A percentile compares a stretch with the other conserved stretches of the same genome.
Evolutionary conservation across 2,329 filamentous ascomycete genomes (phyloP).

Genomic region (Alternaria arborescens): DNA sequence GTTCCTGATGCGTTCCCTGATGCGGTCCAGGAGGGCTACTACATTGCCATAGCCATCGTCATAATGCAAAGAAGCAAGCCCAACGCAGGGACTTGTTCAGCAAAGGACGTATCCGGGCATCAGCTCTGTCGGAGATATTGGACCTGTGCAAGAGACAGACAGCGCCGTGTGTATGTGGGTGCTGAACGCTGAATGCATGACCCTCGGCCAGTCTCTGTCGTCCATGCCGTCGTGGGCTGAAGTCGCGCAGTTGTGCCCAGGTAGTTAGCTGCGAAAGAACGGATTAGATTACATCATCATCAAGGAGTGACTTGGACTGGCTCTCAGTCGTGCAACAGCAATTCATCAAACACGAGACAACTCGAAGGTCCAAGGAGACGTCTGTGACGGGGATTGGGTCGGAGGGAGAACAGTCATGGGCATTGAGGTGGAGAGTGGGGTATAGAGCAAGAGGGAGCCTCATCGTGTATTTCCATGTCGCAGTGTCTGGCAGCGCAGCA

Average conservation of each 20-base stretch:
- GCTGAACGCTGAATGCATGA: not conserved
- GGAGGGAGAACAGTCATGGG: not conserved
- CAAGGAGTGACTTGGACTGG: not conserved
- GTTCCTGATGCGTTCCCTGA: not conserved
- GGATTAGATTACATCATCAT: not conserved
- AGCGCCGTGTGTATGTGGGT: not conserved
- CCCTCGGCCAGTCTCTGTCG: not conserved
- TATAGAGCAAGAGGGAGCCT: not conserved
- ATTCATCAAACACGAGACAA: not conserved
- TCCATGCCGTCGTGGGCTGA: not conserved
- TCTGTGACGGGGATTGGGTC: not conserved
- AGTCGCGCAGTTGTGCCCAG: not conserved
- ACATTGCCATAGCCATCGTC: not conserved
- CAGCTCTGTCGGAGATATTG: not conserved
- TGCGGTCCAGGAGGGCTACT: not conserved
- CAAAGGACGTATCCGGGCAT: not conserved
- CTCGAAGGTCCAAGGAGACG: not conserved
- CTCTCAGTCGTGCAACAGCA: not conserved
- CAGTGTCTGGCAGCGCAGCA: not conserved
- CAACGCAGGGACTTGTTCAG: not conserved
- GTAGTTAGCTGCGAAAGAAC: not conserved
- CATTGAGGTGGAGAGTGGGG: slow-evolving; percentile 2
- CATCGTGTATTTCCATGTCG: not conserved
- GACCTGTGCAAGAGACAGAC: not conserved
- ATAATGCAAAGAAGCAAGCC: slow-evolving; percentile 7